Evolutionary conservation across 768 basidiomycete species (phyloP), one percentile per base, ranked within the genome.

Genomic region (Pleurotus citrinopileatus): DNA sequence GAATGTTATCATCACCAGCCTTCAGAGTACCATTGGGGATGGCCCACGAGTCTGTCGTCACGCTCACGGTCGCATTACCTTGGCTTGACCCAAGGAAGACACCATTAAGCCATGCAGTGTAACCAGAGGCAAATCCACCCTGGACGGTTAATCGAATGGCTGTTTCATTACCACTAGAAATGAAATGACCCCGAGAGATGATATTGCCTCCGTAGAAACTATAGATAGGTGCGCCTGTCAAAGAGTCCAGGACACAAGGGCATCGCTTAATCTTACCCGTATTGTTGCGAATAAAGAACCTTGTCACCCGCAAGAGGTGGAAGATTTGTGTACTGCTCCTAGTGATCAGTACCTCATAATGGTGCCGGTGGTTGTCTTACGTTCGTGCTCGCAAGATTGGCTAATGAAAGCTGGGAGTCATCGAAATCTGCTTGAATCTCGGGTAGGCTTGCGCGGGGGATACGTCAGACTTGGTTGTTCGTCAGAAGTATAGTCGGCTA

Each of bases 261-360:
- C 8, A 52, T 25, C 4, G n/a, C n/a, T 0, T 8, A 19, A 13
- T 57, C 68, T 17, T 60, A 78, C 77, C 76, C 78, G 52, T 81
- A 79, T 67, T 81, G 77, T 50, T 79, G 77, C 2, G 77, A 77
- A 60, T 80, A 80, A 22, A 81, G 63, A 17, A 81, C 78, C 22
- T 65, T 64, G 28, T 67, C 63, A 15, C 75, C 77, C 0, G 74
- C 68, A 15, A 79, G 57, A 2, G 73, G 71, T 2, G 76, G 77
- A 7, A 79, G 66, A 59, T 79, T 78, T 2, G 78, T 79, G 58
- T 79, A 80, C 78, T 80, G n/a, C n/a, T n/a, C n/a, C n/a, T n/a
- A n/a, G n/a, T n/a, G n/a, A n/a, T n/a, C 32, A 34, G 32, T 10
- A 34, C 9, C 32, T 34, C 32, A 78, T 76, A 57, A 79, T 79